phyloP scores from a whole-genome alignment of 2,329 filamentous ascomycete species.

The Hansfordia pulvinata region DNA sequence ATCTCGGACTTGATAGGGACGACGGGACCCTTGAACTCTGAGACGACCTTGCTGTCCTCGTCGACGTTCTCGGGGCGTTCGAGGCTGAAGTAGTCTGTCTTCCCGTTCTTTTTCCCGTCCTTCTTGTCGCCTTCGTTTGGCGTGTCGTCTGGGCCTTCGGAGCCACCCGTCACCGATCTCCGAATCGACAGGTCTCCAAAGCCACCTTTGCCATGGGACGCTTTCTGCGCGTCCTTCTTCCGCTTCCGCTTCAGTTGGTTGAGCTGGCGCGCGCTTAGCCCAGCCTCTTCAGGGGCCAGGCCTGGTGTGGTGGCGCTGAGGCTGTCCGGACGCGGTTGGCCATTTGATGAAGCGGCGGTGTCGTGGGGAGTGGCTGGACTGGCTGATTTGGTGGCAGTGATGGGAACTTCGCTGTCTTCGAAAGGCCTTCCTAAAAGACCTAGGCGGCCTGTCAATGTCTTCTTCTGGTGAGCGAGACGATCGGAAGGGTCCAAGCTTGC shows the following conservation, averaged over 20 bases:
- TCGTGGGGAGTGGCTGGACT: conserved; percentile 20
- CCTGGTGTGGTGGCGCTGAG: conserved; percentile 18
- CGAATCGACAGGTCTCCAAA: conserved; percentile 75
- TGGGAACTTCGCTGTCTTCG: conserved; percentile 66
- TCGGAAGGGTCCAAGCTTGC: conserved; percentile 70
- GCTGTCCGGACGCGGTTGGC: conserved; percentile 26
- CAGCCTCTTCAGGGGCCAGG: conserved; percentile 45
- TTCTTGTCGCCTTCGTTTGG: conserved; percentile 33
- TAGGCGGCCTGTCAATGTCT: conserved; percentile 67
- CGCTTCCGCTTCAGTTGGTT: conserved; percentile 91
- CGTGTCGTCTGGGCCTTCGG: conserved; percentile 50
- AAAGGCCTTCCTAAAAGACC: conserved; percentile 75
- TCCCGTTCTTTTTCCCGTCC: conserved; percentile 47
- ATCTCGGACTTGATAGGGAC: conserved; percentile 77
- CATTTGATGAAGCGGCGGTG: conserved; percentile 14
- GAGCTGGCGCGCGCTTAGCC: conserved; percentile 81
- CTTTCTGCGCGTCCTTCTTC: conserved; percentile 78
- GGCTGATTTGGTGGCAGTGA: conserved; percentile 43
- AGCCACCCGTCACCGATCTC: conserved; percentile 44
- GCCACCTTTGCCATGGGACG: conserved; percentile 72
- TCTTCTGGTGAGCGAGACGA: conserved; percentile 77
- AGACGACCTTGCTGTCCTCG: conserved; percentile 83
- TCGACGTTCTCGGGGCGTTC: conserved; percentile 67
- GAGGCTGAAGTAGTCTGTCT: conserved; percentile 79
- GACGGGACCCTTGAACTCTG: conserved; percentile 82